A percentile compares a stretch with the other conserved stretches of the same genome.
phyloP scores from a whole-genome alignment of 129 eudicot species.

The Helichrysum umbraculigerum region DNA sequence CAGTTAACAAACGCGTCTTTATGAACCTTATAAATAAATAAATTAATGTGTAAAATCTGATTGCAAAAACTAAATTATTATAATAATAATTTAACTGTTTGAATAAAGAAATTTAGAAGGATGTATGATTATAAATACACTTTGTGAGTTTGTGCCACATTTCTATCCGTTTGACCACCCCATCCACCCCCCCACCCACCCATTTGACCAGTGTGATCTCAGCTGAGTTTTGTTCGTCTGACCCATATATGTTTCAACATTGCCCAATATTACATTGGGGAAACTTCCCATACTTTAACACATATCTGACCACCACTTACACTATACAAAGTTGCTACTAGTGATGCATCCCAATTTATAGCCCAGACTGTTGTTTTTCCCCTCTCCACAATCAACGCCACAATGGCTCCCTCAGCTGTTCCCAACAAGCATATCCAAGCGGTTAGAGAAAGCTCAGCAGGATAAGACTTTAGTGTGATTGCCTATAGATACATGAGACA shows the following conservation, averaged over 20 bases:
- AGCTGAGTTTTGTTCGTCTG: neutral
- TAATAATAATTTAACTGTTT: too few species aligned
- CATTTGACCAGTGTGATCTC: neutral
- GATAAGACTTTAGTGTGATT: constrained; percentile 72
- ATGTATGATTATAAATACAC: neutral
- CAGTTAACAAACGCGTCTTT: neutral
- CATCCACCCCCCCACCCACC: neutral
- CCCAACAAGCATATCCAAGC: constrained; percentile 91
- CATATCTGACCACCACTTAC: too few species aligned
- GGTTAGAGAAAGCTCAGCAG: constrained; percentile 88
- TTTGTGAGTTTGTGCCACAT: too few species aligned
- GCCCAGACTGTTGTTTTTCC: constrained; percentile 60
- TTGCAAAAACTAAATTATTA: neutral
- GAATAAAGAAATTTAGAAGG: neutral
- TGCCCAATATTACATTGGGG: too few species aligned
- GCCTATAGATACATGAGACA: constrained; percentile 39
- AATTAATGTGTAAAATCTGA: neutral
- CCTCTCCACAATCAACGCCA: constrained; percentile 72
- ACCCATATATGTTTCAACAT: neutral
- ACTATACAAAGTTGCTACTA: constrained; percentile 47
- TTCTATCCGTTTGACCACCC: neutral
- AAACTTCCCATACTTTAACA: too few species aligned
- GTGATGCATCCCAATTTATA: constrained; percentile 50
- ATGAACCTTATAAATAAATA: neutral
- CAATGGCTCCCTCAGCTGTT: constrained; percentile 66